These are phyloP conservation scores for Candida montana DNA, from an alignment of 805 yeast species.

Conservation along the genomic window DNA sequence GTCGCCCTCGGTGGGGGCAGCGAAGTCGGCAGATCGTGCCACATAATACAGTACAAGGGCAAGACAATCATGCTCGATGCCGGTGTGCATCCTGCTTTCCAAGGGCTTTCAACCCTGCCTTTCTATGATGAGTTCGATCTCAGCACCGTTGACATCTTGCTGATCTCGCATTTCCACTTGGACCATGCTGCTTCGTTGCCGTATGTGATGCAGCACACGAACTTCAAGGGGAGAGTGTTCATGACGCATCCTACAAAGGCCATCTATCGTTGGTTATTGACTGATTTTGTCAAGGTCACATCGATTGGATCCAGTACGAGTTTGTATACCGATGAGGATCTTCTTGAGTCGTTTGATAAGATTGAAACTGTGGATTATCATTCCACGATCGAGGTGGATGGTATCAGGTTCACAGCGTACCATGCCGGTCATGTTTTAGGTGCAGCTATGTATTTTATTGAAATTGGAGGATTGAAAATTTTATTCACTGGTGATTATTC, in stretches of 20 bases:
- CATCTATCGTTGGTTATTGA: slow-evolving; percentile 88
- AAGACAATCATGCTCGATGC: slow-evolving; percentile 96
- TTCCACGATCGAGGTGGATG: slow-evolving; percentile 90
- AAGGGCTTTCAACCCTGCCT: slow-evolving; percentile 88
- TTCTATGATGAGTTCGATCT: slow-evolving; percentile 94
- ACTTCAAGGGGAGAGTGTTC: slow-evolving; percentile 89
- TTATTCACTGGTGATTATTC: slow-evolving; percentile 97
- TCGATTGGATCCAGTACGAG: slow-evolving; percentile 40
- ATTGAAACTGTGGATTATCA: slow-evolving; percentile 95
- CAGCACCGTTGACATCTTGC: slow-evolving; percentile 74
- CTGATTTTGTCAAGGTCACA: slow-evolving; percentile 92
- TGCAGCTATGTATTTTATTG: slow-evolving; percentile 96
- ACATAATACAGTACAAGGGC: slow-evolving; percentile 85
- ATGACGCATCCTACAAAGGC: slow-evolving; percentile 99
- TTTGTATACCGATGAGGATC: slow-evolving; percentile 85
- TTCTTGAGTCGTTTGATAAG: slow-evolving; percentile 77
- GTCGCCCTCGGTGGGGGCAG: slow-evolving; percentile 96
- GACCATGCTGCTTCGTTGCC: slow-evolving; percentile 99
- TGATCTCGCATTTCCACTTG: slow-evolving; percentile 92
- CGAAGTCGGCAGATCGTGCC: slow-evolving; percentile 97
- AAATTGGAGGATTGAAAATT: slow-evolving; percentile 85
- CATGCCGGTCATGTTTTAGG: slow-evolving; percentile 99
- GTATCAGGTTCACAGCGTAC: slow-evolving; percentile 92
- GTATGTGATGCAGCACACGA: slow-evolving; percentile 95
- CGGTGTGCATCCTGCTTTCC: slow-evolving; percentile 94